Percentiles rank a stretch among this genome's conserved stretches.
Conservation (phyloP, 768 basidiomycete genomes). For the Calvatia gigantea region DNA sequence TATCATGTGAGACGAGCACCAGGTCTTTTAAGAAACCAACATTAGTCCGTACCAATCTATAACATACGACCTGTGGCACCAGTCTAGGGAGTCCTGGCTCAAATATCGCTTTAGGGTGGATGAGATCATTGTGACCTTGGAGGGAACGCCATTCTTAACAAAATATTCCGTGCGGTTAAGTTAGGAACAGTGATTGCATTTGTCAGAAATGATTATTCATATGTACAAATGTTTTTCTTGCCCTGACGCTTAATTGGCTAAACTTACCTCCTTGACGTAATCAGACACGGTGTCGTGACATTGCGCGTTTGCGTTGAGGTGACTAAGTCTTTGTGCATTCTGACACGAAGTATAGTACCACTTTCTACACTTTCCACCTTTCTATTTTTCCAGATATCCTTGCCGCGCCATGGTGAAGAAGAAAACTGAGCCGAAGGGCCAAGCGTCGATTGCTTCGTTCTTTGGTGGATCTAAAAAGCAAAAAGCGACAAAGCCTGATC, state of each 20-base stretch:
- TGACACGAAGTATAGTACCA: neutral
- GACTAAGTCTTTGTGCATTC: neutral
- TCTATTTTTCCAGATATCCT: slow-evolving; percentile 16
- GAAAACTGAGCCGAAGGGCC: slow-evolving; percentile 38
- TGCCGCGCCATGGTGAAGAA: slow-evolving; percentile 48
- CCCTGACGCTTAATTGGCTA: neutral
- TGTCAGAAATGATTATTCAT: no score
- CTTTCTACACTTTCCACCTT: slow-evolving; percentile 13
- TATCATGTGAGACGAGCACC: neutral
- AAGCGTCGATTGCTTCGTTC: slow-evolving; percentile 54
- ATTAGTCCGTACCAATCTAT: slow-evolving; percentile 45
- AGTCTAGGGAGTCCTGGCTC: slow-evolving; percentile 34
- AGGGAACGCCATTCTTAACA: neutral
- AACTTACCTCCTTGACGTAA: neutral
- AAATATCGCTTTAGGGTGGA: slow-evolving; percentile 25
- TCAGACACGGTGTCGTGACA: slow-evolving; percentile 8
- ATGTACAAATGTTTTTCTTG: neutral
- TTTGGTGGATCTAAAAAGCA: slow-evolving; percentile 40
- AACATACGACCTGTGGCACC: slow-evolving; percentile 44
- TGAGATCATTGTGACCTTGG: slow-evolving; percentile 1
- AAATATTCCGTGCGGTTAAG: neutral
- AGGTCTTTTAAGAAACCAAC: neutral
- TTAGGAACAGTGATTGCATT: neutral
- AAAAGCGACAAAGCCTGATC: slow-evolving; percentile 15
- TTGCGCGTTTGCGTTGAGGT: neutral